Evolutionary conservation across 2,329 filamentous ascomycete species (phyloP).

Genomic region (Talaromyces sp.): DNA sequence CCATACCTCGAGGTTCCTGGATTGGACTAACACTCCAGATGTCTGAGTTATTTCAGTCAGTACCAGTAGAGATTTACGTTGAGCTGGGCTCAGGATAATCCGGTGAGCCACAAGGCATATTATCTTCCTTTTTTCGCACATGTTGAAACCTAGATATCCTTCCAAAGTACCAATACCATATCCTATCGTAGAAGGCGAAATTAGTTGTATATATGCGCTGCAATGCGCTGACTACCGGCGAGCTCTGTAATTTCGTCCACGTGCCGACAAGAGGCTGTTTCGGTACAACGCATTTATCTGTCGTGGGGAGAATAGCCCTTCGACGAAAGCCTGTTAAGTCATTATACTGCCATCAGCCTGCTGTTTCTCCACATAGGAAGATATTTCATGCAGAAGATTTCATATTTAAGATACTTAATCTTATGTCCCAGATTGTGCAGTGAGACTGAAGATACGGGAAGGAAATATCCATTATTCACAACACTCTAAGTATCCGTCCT

Average conservation of each 20-base stretch:
- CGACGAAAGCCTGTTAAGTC: conserved; percentile 64
- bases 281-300: conserved; percentile 60
- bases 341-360: conserved; percentile 73
- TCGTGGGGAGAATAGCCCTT: conserved; percentile 67
- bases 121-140: conserved; percentile 54
- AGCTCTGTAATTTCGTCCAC: conserved; percentile 54
- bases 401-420: conserved; percentile 45
- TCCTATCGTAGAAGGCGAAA: conserved; percentile 73
- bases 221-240: conserved; percentile 41
- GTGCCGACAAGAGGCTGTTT: conserved; percentile 58
- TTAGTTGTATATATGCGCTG: conserved; percentile 67
- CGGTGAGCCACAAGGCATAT: conserved; percentile 45
- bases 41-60: no score
- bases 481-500: conserved; percentile 33
- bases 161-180: conserved; percentile 67
- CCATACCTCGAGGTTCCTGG: conserved; percentile 70
- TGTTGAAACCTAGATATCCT: conserved; percentile 58
- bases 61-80: conserved; percentile 59
- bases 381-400: conserved; percentile 18
- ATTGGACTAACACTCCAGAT: conserved; percentile 65
- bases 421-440: conserved; percentile 44
- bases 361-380: conserved; percentile 37
- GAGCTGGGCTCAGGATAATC: conserved; percentile 53
- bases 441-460: conserved; percentile 30
- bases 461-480: conserved; percentile 25